A percentile compares a stretch with the other conserved stretches of the same genome.
Conservation (phyloP, 1,284 basidiomycete genomes). For the Rhodotorula sp. region DNA sequence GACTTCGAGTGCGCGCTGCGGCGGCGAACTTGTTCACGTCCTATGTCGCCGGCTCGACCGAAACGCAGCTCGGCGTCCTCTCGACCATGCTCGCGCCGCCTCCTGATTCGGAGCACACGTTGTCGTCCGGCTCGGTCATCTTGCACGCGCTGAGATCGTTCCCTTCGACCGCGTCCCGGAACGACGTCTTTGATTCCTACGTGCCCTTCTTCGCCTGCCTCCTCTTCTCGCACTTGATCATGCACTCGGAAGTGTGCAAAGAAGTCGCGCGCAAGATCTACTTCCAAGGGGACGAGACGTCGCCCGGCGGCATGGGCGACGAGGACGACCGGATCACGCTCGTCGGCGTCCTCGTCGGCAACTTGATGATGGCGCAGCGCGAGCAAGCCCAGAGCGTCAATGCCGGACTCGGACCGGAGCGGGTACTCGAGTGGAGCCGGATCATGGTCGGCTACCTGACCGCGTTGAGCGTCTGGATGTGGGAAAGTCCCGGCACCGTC, state of each 20-base stretch:
- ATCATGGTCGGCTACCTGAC: constrained; percentile 82
- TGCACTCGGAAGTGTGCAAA: constrained; percentile 58
- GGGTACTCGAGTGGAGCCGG: constrained; percentile 80
- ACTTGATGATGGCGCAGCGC: constrained; percentile 60
- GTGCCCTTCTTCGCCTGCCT: constrained; percentile 55
- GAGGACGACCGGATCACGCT: constrained; percentile 55
- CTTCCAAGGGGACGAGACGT: constrained; percentile 43
- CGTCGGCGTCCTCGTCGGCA: constrained; percentile 60
- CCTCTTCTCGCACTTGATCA: constrained; percentile 56
- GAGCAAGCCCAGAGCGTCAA: constrained; percentile 55
- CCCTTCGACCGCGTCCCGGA: constrained; percentile 52
- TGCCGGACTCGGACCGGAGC: constrained; percentile 51
- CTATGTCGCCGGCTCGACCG: constrained; percentile 50
- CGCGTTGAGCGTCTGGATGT: constrained; percentile 87
- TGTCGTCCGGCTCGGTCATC: constrained; percentile 55
- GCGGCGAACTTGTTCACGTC: constrained; percentile 54
- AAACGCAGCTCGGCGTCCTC: constrained; percentile 52
- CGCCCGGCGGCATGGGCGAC: constrained; percentile 52
- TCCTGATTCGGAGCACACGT: constrained; percentile 35
- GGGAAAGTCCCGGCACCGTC: constrained; percentile 87
- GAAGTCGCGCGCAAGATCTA: constrained; percentile 55
- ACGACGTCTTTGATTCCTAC: constrained; percentile 55
- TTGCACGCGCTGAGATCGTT: constrained; percentile 54
- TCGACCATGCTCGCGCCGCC: constrained; percentile 54
- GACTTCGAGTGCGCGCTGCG: constrained; percentile 50